A percentile compares a stretch with the other conserved stretches of the same genome.
Evolutionary conservation across 225 moss, liverwort and hornwort species (phyloP).

Genomic region (Pseudisothecium myosuroides): DNA sequence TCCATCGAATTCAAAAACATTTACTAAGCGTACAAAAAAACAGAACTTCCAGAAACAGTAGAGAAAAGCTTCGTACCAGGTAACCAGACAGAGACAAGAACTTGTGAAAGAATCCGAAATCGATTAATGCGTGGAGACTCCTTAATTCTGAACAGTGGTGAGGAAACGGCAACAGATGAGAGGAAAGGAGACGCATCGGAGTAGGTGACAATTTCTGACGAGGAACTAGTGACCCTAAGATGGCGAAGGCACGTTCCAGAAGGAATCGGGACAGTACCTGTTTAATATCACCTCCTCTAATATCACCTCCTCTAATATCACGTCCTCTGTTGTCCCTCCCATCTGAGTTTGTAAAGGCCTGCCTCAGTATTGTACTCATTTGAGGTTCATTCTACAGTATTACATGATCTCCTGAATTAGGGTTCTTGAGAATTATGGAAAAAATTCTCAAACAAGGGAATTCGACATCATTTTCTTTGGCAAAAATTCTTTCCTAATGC

Average conservation of each 20-base stretch:
- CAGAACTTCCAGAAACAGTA: neutral
- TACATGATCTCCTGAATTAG: neutral
- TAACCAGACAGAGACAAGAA: neutral
- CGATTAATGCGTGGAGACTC: neutral
- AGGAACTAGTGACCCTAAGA: neutral
- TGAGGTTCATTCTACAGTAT: neutral
- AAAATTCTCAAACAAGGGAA: neutral
- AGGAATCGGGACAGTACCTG: neutral
- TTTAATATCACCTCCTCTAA: neutral
- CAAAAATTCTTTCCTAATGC: neutral
- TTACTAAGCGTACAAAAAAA: neutral
- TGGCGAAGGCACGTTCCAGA: neutral
- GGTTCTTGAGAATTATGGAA: neutral
- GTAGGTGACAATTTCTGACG: neutral
- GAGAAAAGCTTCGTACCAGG: neutral
- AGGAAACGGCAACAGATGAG: neutral
- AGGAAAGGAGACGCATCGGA: neutral
- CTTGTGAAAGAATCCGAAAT: neutral
- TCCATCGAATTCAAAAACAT: neutral
- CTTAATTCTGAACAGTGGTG: neutral
- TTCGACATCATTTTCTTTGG: neutral
- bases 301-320: neutral
- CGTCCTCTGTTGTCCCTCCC: neutral
- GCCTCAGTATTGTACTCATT: neutral
- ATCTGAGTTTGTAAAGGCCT: neutral